Percentiles rank a stretch among this genome's conserved stretches.
Conservation (phyloP, 306 rosid genomes). For the Sophora flavescens region DNA sequence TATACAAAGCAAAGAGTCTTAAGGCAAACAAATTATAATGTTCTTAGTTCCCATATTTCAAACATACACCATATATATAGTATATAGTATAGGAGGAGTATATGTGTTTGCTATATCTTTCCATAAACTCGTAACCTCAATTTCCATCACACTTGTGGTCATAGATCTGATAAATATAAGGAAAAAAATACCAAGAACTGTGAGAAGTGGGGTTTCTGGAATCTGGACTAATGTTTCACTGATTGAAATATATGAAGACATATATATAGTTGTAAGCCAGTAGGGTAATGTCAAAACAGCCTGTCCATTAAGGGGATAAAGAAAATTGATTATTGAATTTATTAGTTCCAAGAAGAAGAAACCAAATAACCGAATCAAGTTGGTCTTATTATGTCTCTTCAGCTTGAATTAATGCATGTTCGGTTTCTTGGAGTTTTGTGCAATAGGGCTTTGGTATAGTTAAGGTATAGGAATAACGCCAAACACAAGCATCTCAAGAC, state of each 20-base stretch:
- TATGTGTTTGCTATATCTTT: neutral
- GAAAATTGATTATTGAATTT: slow-evolving; percentile 25
- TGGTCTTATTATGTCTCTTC: slow-evolving; percentile 66
- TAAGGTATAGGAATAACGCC: slow-evolving; percentile 45
- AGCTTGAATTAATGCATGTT: slow-evolving; percentile 52
- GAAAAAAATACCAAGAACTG: neutral
- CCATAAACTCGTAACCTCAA: neutral
- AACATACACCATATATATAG: neutral
- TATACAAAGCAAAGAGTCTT: neutral
- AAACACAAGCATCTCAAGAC: slow-evolving; percentile 42
- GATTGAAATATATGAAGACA: slow-evolving; percentile 33
- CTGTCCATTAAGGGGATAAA: slow-evolving; percentile 37
- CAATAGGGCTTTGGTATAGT: slow-evolving; percentile 32
- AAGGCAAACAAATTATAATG: slow-evolving; percentile 13
- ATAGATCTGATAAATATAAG: slow-evolving; percentile 1
- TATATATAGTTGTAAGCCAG: slow-evolving; percentile 30
- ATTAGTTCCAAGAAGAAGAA: slow-evolving; percentile 63
- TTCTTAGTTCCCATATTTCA: slow-evolving; percentile 7
- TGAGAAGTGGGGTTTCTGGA: slow-evolving; percentile 42
- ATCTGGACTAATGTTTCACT: slow-evolving; percentile 34
- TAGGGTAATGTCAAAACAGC: slow-evolving; percentile 40
- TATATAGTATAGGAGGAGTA: too few species aligned
- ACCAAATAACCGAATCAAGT: slow-evolving; percentile 67
- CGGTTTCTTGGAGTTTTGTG: slow-evolving; percentile 64
- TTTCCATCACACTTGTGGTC: slow-evolving; percentile 32